Evolutionary conservation across 176 grass and related monocot genomes (phyloP).

Genomic region (Puccinellia tenuiflora): DNA sequence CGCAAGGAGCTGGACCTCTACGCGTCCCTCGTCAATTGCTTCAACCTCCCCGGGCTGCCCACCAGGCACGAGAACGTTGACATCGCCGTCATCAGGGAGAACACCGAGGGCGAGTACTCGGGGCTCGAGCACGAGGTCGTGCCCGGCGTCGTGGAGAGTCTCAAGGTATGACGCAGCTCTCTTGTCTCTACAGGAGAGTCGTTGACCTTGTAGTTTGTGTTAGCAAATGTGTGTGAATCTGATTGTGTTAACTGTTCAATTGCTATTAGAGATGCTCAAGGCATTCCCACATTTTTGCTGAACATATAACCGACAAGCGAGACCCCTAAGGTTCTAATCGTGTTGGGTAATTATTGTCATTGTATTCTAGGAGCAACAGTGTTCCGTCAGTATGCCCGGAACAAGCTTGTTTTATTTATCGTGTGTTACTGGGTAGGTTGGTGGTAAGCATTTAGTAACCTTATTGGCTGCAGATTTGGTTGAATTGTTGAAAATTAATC

Average conservation of each 20-base stretch:
- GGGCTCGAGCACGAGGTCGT: slow-evolving; percentile 97
- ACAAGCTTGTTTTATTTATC: not conserved
- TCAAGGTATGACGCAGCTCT: slow-evolving; percentile 53
- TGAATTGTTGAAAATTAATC: not conserved
- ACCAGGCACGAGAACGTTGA: slow-evolving; percentile 90
- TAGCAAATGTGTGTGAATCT: not conserved
- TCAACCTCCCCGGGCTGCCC: slow-evolving; percentile 82
- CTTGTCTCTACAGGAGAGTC: not conserved
- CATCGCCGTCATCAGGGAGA: slow-evolving; percentile 99
- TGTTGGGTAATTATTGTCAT: not conserved
- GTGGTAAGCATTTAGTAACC: not conserved
- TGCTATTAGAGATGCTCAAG: not conserved
- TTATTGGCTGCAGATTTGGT: not conserved
- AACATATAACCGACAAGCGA: not conserved
- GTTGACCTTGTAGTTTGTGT: not conserved
- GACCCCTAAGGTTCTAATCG: not conserved
- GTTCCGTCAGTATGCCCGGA: not conserved
- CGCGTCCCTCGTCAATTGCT: slow-evolving; percentile 91
- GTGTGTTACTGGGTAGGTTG: not conserved
- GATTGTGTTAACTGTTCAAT: not conserved
- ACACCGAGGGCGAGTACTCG: slow-evolving; percentile 94
- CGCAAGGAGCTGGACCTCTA: slow-evolving; percentile 97
- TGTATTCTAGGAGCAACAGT: not conserved
- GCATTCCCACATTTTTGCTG: not conserved
- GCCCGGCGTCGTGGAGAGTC: slow-evolving; percentile 86